Evolutionary conservation across 257 asterid genomes (phyloP), one percentile per base, ranked within the genome.

Genomic region (Solanum pennellii): DNA sequence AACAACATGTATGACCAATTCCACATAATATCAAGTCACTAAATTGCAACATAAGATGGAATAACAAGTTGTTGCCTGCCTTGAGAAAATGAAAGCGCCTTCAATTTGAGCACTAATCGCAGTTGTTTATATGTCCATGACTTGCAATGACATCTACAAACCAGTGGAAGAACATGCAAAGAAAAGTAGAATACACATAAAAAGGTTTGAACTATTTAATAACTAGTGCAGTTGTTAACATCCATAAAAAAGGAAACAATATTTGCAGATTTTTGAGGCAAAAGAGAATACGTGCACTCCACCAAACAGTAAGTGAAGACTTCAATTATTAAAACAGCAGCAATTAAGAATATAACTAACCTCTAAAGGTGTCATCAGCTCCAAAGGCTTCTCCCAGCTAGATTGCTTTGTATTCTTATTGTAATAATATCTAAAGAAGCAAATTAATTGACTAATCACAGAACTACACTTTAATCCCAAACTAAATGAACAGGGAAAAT

Each of bases 361-460:
- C 99, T 97, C 99, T 73, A 93, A 84, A 74, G 98, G 95, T 74
- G 98, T 95, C 99, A 97, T 94, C 94, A 97, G 90, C 90, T 97
- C 99, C 71, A 89, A 69, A 90, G 99, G 99, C 94, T 97, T 97
- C 90, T 97, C 99, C 99, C 99, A 97, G 91, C 96, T 94, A 62
- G 99, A 97, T 91, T 93, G 97, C 91, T 96, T 96, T 33, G 98
- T 95, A 71, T 84, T 86, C 93, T 94, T 95, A 94, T 97, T 97
- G 94, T 94, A 94, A 88, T 95, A 97, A 88, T 97, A 97, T 86
- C 99, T 97, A 94, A 35, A 82, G 45, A 86, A 49, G 91, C 52
- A 86, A 83, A 87, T 25, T 85, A 52, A 23, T 16, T 27, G 47
- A 80, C 9, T 5, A 29, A 27, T 47, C 85, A 80, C 42, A 47